These are phyloP conservation scores for Aspergillus ochraceus DNA, from an alignment of 2,329 filamentous ascomycete genomes.

Conservation along the genomic window DNA sequence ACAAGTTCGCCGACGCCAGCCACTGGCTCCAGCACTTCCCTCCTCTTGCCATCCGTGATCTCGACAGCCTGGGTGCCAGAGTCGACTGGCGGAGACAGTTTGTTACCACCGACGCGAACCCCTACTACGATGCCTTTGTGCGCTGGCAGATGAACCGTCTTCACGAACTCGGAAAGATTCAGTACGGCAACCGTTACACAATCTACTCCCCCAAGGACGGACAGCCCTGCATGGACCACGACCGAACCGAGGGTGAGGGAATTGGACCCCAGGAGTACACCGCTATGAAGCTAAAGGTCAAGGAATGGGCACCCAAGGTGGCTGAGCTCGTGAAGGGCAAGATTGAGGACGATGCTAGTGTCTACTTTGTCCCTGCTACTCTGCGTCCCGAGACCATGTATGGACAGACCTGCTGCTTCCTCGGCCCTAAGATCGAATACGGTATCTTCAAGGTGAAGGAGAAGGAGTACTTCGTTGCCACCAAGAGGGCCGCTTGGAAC, in stretches of 20 bases:
- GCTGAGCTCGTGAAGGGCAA: constrained; percentile 72
- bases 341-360: constrained; percentile 73
- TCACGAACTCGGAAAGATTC: constrained; percentile 86
- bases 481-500: constrained; percentile 81
- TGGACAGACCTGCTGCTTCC: constrained; percentile 93
- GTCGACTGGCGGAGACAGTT: constrained; percentile 94
- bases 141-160: constrained; percentile 96
- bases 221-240: constrained; percentile 85
- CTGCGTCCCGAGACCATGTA: constrained; percentile 98
- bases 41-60: constrained; percentile 71
- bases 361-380: constrained; percentile 90
- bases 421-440: constrained; percentile 85
- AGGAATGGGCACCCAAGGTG: constrained; percentile 81
- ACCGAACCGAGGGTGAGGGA: constrained; percentile 77
- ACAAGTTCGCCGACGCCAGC: constrained; percentile 86
- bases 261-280: constrained; percentile 89
- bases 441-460: constrained; percentile 79
- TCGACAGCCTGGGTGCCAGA: constrained; percentile 79
- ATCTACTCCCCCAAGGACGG: constrained; percentile 90
- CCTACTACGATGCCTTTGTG: constrained; percentile 93
- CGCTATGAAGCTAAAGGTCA: constrained; percentile 84
- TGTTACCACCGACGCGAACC: constrained; percentile 94
- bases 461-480: constrained; percentile 81
- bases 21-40: constrained; percentile 94
- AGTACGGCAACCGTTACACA: constrained; percentile 89